Percentiles rank a stretch among this genome's conserved stretches.
These are phyloP conservation scores for Fusarium sp. DNA, from an alignment of 2,329 filamentous ascomycete species.

Conservation along the genomic window DNA sequence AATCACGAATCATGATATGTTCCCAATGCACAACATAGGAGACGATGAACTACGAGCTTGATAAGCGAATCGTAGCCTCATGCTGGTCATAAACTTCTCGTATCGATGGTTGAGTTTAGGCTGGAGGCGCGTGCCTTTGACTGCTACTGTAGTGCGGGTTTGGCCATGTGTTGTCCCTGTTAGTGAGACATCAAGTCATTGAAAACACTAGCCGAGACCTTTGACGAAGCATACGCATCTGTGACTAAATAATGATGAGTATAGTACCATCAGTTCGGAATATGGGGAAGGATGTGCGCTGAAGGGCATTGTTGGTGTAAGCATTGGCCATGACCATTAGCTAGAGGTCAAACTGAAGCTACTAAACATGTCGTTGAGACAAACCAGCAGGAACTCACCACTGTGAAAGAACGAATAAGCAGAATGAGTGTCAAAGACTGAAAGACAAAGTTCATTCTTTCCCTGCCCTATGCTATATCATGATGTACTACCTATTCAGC, in stretches of 20 bases:
- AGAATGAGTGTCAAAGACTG: neutral
- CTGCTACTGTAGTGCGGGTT: neutral
- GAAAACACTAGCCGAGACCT: constrained; percentile 16
- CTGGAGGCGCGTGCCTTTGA: neutral
- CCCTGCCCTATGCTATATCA: neutral
- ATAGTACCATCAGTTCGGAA: neutral
- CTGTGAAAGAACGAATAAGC: neutral
- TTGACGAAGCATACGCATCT: neutral
- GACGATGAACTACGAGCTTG: neutral
- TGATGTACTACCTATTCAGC: neutral
- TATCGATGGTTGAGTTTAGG: neutral
- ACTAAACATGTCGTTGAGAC: neutral
- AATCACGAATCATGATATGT: neutral
- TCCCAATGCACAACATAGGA: neutral
- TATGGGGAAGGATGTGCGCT: neutral
- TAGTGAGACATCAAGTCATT: constrained; percentile 9
- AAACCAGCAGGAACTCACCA: too few relatives aligned
- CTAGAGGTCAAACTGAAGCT: neutral
- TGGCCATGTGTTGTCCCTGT: neutral
- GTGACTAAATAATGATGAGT: neutral
- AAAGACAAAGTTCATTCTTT: neutral
- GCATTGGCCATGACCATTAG: neutral
- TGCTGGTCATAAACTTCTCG: too few relatives aligned
- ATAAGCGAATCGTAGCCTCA: neutral
- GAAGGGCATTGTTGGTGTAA: neutral